Evolutionary conservation across 2,329 filamentous ascomycete species (phyloP), one percentile per base, ranked within the genome.

Genomic region (Sporothrix phasma): DNA sequence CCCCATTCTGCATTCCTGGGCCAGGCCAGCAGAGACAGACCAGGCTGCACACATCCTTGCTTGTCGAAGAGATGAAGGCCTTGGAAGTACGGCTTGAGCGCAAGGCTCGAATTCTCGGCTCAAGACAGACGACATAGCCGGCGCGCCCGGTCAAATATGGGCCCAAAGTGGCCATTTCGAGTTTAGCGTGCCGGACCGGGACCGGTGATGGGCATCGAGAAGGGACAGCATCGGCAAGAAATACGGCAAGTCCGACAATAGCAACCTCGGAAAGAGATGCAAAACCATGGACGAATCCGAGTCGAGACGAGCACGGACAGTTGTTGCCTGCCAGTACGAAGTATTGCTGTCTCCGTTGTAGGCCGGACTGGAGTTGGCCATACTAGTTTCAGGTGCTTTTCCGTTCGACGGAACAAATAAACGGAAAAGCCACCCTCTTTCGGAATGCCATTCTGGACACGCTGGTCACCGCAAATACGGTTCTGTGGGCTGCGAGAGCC

Each of bases 201-300:
- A 56, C 31, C 51, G 51, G 31, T 13, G 31, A 17, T 24, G 31
- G 31, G 13, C n/a, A 13, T 34, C 5, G 19, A 7, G 13, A 15
- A 39, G 10, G n/a, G 19, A 6, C 11, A n/a, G 2, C 17, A n/a
- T 17, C 51, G 34, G 34, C 51, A 56, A 43, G 11, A 19, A 53
- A 39, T 29, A 29, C 51, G 31, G 51, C 51, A 56, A 56, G 19
- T 15, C 51, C 51, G 31, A 24, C 31, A 31, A 39, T 56, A 19
- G n/a, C 51, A 56, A 56, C 51, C 51, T 56, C 51, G 51, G 51
- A 56, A 56, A 56, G 51, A 17, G n/a, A 39, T n/a, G 34, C 11
- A 37, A 13, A 13, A 37, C 34, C 3, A 37, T 13, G 34, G 34
- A n/a, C n/a, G 10, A 13, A 37, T 11, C 7, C 15, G 15, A 10